Evolutionary conservation across 106 monocot species (phyloP).

Genomic region (Acorus calamus): DNA sequence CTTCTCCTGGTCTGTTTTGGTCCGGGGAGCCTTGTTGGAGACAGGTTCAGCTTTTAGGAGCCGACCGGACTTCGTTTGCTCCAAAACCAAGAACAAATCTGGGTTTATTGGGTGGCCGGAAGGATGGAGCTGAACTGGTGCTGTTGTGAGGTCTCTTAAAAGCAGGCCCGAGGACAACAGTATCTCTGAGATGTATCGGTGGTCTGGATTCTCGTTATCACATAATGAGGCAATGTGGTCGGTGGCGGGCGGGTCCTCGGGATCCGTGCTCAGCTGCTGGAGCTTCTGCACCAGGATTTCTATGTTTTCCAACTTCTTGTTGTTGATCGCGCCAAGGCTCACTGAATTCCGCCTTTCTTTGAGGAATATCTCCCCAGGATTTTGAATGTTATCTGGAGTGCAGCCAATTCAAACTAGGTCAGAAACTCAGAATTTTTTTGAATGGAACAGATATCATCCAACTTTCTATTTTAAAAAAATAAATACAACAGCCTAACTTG

Average conservation of each 20-base stretch:
- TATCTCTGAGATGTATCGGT: constrained; percentile 43
- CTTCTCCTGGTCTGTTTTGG: constrained; percentile 24
- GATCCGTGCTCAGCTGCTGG: constrained; percentile 19
- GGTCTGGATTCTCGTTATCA: constrained; percentile 36
- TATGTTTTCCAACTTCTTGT: constrained; percentile 38
- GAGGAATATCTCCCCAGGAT: neutral
- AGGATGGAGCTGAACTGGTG: constrained; percentile 28
- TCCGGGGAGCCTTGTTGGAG: neutral
- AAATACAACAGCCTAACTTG: too few relatives aligned
- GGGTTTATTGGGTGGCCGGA: constrained; percentile 53
- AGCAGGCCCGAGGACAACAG: constrained; percentile 52
- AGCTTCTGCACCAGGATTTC: constrained; percentile 54
- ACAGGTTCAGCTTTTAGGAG: constrained; percentile 14
- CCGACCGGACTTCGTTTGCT: constrained; percentile 37
- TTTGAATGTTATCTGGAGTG: constrained; percentile 6
- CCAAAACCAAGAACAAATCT: constrained; percentile 53
- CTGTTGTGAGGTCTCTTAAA: constrained; percentile 14
- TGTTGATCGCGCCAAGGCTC: constrained; percentile 2
- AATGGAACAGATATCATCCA: too few relatives aligned
- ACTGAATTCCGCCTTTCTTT: too few relatives aligned
- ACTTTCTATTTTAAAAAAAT: too few relatives aligned
- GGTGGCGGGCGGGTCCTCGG: constrained; percentile 13
- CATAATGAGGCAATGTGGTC: constrained; percentile 43
- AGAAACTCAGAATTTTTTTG: too few relatives aligned
- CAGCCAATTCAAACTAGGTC: too few relatives aligned